Evolutionary conservation across 805 yeast species (phyloP).

Genomic region (Candida vaughaniae): DNA sequence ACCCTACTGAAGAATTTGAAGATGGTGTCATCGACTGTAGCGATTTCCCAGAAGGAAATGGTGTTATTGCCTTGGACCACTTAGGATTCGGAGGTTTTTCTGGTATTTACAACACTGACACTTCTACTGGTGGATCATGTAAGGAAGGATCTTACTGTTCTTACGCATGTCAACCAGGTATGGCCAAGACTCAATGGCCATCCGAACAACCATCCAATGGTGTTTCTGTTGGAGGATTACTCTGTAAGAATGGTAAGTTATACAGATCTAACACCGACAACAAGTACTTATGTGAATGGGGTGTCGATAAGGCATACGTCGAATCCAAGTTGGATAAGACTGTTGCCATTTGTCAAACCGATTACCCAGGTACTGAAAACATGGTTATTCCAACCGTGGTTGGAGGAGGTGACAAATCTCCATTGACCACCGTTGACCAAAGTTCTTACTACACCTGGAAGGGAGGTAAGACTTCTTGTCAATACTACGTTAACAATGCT

Average conservation of each 20-base stretch:
- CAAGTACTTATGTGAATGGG: conserved; percentile 66
- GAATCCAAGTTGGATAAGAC: conserved; percentile 48
- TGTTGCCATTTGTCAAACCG: conserved; percentile 74
- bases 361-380: conserved; percentile 80
- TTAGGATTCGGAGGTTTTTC: conserved; percentile 45
- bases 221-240: conserved; percentile 70
- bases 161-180: conserved; percentile 76
- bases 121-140: conserved; percentile 45
- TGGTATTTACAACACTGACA: conserved; percentile 47
- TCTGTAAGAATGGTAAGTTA: conserved; percentile 60
- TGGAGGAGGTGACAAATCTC: conserved; percentile 47
- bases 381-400: conserved; percentile 74
- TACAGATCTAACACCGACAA: conserved; percentile 55
- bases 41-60: conserved; percentile 71
- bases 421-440: conserved; percentile 61
- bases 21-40: conserved; percentile 74
- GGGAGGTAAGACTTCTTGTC: conserved; percentile 66
- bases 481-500: conserved; percentile 74
- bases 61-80: conserved; percentile 55
- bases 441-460: conserved; percentile 60
- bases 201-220: conserved; percentile 63
- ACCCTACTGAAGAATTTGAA: conserved; percentile 53
- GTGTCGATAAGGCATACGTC: conserved; percentile 53
- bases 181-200: conserved; percentile 83
- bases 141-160: conserved; percentile 71